Percentiles rank a stretch among this genome's conserved stretches.
Evolutionary conservation across 2,329 filamentous ascomycete species (phyloP).

Genomic region (Xylaria sp.): DNA sequence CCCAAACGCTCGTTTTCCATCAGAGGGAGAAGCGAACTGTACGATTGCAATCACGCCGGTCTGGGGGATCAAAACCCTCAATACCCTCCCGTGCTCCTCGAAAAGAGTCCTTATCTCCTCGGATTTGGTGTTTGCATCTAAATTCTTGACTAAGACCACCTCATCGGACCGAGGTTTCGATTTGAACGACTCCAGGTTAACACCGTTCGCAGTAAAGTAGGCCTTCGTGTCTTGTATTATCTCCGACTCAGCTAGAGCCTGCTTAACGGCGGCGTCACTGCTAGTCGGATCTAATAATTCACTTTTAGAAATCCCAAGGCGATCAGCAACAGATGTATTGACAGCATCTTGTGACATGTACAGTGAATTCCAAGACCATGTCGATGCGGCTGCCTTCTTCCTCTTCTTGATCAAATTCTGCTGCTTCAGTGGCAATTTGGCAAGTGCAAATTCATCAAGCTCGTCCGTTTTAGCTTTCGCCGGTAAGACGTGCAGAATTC

Average conservation of each 20-base stretch:
- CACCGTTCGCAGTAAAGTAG: slow-evolving; percentile 88
- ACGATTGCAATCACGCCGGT: slow-evolving; percentile 94
- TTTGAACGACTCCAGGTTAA: slow-evolving; percentile 93
- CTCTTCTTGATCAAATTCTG: slow-evolving; percentile 91
- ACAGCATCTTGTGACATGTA: slow-evolving; percentile 98
- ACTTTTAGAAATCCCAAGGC: slow-evolving; percentile 89
- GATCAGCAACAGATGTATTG: slow-evolving; percentile 86
- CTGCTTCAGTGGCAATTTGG: slow-evolving; percentile 93
- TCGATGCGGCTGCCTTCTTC: slow-evolving; percentile 78
- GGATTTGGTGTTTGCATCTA: slow-evolving; percentile 82
- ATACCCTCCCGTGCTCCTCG: slow-evolving; percentile 84
- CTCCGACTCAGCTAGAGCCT: slow-evolving; percentile 95
- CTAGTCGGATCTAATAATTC: slow-evolving; percentile 96
- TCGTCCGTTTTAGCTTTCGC: slow-evolving; percentile 83
- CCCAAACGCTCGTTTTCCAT: slow-evolving; percentile 86
- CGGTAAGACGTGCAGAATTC: slow-evolving; percentile 89
- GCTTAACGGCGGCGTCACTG: slow-evolving; percentile 92
- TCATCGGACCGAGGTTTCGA: slow-evolving; percentile 84
- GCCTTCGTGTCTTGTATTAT: slow-evolving; percentile 96
- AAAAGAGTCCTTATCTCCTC: slow-evolving; percentile 85
- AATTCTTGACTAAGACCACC: slow-evolving; percentile 93
- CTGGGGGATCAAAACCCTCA: slow-evolving; percentile 89
- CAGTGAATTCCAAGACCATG: slow-evolving; percentile 99
- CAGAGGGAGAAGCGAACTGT: slow-evolving; percentile 81
- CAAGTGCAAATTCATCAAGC: slow-evolving; percentile 88